A percentile compares a stretch with the other conserved stretches of the same genome.
Conservation (phyloP, 345 rosid genomes). For the Euphorbia pulcherrima region DNA sequence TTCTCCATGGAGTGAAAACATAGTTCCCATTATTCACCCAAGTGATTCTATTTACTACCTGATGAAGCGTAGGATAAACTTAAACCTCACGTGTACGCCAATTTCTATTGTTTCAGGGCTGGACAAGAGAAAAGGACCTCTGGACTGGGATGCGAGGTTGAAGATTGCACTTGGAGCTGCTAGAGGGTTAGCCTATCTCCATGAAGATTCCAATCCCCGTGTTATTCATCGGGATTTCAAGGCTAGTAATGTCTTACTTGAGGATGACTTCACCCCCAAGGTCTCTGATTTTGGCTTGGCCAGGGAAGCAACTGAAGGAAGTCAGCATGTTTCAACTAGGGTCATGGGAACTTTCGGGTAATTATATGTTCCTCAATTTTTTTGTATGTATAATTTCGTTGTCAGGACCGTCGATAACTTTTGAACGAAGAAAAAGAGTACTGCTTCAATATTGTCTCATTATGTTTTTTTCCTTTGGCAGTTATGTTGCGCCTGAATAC, state of each 20-base stretch:
- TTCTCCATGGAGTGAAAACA: background rate
- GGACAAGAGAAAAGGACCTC: constrained; percentile 63
- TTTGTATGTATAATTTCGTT: background rate
- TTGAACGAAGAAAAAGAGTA: too few species aligned
- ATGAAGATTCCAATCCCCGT: constrained; percentile 97
- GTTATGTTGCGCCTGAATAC: constrained; percentile 99
- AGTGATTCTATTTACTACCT: constrained; percentile 4
- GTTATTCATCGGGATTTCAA: constrained; percentile 97
- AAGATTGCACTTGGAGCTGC: constrained; percentile 99
- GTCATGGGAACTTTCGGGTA: constrained; percentile 99
- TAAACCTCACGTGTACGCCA: constrained; percentile 2
- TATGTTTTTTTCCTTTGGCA: constrained; percentile 27
- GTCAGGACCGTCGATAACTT: background rate
- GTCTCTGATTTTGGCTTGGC: constrained; percentile 99
- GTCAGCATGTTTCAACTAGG: constrained; percentile 88
- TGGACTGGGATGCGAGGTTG: constrained; percentile 96
- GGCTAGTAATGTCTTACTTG: constrained; percentile 89
- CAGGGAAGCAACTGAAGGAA: constrained; percentile 99
- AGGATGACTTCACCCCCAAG: constrained; percentile 89
- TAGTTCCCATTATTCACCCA: background rate
- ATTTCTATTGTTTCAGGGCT: constrained; percentile 37
- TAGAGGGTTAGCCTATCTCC: constrained; percentile 96
- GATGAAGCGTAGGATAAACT: background rate
- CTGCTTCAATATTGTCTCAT: background rate
- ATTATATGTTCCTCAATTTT: background rate